These are phyloP conservation scores for Discostella stelligera DNA, from an alignment of 352 stramenopile genomes.

Conservation along the genomic window DNA sequence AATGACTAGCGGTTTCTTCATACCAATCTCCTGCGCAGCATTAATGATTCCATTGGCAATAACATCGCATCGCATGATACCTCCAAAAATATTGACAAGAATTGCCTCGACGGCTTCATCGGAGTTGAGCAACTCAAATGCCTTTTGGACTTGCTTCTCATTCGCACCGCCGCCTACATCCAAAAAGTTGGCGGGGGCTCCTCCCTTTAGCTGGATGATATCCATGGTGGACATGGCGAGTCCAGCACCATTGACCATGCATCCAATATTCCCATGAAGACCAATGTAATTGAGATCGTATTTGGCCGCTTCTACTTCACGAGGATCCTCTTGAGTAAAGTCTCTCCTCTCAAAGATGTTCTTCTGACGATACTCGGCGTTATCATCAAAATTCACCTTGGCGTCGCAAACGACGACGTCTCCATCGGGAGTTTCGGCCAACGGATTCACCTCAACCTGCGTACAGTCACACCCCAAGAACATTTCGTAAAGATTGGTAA, in stretches of 20 bases:
- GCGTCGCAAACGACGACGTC: constrained; percentile 95
- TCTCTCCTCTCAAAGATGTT: constrained; percentile 80
- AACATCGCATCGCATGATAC: constrained; percentile 98
- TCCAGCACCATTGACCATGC: constrained; percentile 98
- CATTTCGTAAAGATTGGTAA: constrained; percentile 91
- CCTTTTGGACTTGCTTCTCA: constrained; percentile 86
- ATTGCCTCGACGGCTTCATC: constrained; percentile 96
- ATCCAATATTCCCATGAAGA: constrained; percentile 98
- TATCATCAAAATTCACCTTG: constrained; percentile 99
- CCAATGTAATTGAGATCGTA: constrained; percentile 99
- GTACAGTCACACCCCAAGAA: constrained; percentile 96
- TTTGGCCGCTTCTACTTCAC: constrained; percentile 88
- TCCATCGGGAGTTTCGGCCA: constrained; percentile 94
- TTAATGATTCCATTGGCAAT: constrained; percentile 95
- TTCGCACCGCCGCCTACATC: constrained; percentile 95
- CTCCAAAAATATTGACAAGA: constrained; percentile 99
- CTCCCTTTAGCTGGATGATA: constrained; percentile 98
- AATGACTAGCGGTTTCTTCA: constrained; percentile 98
- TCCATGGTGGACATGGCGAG: constrained; percentile 99
- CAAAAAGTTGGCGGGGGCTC: constrained; percentile 97
- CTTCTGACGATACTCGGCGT: constrained; percentile 94
- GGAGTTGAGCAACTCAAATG: constrained; percentile 87
- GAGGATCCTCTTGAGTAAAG: constrained; percentile 89
- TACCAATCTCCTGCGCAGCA: constrained; percentile 92
- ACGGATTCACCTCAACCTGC: constrained; percentile 97